A percentile compares a stretch with the other conserved stretches of the same genome.
phyloP scores from a whole-genome alignment of 1,284 basidiomycete species.

The Moesziomyces sp. region DNA sequence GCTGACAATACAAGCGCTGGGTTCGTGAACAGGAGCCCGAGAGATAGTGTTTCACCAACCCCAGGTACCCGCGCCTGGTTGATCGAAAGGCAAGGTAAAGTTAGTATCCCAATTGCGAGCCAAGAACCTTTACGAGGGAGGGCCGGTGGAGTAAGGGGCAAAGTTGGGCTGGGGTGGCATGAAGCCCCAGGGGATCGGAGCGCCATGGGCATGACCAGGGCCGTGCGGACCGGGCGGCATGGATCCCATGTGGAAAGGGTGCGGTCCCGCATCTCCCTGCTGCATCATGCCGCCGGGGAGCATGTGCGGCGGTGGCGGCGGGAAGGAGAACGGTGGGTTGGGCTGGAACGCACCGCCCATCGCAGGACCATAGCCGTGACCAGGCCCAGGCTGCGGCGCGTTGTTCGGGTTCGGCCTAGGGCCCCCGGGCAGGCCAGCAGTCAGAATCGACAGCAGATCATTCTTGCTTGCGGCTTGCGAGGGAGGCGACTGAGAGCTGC shows the following conservation, averaged over 20 bases:
- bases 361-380: conserved; percentile 14
- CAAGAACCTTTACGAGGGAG: conserved; percentile 12
- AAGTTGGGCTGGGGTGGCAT: conserved; percentile 28
- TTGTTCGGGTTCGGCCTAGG: conserved; percentile 11
- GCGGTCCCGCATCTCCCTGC: conserved; percentile 16
- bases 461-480: conserved; percentile 31
- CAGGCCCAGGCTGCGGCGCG: conserved; percentile 15
- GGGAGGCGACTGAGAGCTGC: conserved; percentile 15
- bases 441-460: conserved; percentile 46
- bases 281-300: conserved; percentile 35
- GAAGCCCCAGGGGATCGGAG: conserved; percentile 24
- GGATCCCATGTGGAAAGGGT: conserved; percentile 36
- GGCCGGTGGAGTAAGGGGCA: conserved; percentile 43
- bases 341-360: conserved; percentile 23
- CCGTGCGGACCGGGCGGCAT: conserved; percentile 17
- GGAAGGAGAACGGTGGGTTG: conserved; percentile 31
- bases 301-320: conserved; percentile 42
- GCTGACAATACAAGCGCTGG: neutral
- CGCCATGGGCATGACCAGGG: conserved; percentile 17
- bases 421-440: conserved; percentile 21
- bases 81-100: neutral
- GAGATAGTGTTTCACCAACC: conserved; percentile 25
- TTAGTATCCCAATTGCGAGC: neutral
- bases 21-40: neutral
- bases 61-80: conserved; percentile 47